Evolutionary conservation across 1,284 basidiomycete species (phyloP).

Genomic region (Blastosporella zonata): DNA sequence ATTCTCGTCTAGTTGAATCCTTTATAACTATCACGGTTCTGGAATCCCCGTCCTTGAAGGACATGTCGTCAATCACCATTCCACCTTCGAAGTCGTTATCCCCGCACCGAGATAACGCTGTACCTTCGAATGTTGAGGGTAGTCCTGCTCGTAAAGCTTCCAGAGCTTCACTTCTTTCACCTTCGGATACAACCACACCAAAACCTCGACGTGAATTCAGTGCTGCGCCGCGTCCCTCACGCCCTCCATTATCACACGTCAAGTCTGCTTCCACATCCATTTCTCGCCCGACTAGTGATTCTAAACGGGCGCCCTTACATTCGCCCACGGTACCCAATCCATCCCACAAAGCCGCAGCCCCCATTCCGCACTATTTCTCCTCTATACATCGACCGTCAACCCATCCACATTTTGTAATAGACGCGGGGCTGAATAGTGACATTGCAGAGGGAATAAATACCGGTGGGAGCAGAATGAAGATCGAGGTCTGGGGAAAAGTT

Average conservation of each 20-base stretch:
- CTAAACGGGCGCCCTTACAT: constrained; percentile 9
- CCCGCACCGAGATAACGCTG: constrained; percentile 8
- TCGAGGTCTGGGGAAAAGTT: constrained; percentile 60
- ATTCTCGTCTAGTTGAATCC: constrained; percentile 76
- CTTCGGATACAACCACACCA: constrained; percentile 8
- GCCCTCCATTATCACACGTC: constrained; percentile 10
- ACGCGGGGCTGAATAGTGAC: constrained; percentile 40
- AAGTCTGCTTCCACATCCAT: constrained; percentile 20
- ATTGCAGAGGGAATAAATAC: constrained; percentile 48
- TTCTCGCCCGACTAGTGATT: constrained; percentile 14
- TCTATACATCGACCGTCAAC: constrained; percentile 69
- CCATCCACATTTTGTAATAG: constrained; percentile 68
- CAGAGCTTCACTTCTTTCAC: constrained; percentile 16
- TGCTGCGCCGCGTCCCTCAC: constrained; percentile 6
- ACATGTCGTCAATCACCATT: constrained; percentile 4
- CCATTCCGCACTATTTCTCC: constrained; percentile 65
- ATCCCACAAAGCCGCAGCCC: constrained; percentile 6
- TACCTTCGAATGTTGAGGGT: constrained; percentile 10
- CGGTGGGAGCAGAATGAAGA: constrained; percentile 44
- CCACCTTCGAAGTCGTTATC: constrained; percentile 19
- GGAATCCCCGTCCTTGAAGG: constrained; percentile 12
- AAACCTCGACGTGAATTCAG: constrained; percentile 16
- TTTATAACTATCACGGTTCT: constrained; percentile 59
- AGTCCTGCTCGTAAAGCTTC: constrained; percentile 12
- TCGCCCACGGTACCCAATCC: constrained; percentile 13